Evolutionary conservation across 2,329 filamentous ascomycete genomes (phyloP).

Genomic region (Neofusicoccum laricinum): DNA sequence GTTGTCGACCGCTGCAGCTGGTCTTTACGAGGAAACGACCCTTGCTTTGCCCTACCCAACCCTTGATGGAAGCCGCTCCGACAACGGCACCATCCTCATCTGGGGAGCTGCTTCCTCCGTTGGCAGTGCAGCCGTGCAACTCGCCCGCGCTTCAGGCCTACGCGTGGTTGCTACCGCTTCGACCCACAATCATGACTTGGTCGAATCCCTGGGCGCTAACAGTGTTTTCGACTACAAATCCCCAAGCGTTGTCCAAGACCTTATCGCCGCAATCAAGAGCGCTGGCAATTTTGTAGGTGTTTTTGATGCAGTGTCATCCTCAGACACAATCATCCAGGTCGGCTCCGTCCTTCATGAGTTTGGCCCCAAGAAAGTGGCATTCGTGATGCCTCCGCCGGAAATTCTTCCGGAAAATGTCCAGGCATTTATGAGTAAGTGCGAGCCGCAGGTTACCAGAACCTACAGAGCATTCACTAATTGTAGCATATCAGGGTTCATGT

Average conservation of each 20-base stretch:
- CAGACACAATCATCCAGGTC: background rate
- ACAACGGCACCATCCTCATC: slow-evolving; percentile 32
- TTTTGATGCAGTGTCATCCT: slow-evolving; percentile 32
- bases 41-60: slow-evolving; percentile 39
- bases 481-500: too few relatives aligned
- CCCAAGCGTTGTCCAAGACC: slow-evolving; percentile 30
- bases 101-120: slow-evolving; percentile 37
- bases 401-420: background rate
- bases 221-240: slow-evolving; percentile 34
- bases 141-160: slow-evolving; percentile 34
- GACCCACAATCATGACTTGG: slow-evolving; percentile 31
- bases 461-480: background rate
- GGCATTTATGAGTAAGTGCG: background rate
- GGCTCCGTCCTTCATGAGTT: background rate
- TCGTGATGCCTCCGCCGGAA: background rate
- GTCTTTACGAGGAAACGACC: slow-evolving; percentile 39
- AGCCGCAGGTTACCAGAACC: too few relatives aligned
- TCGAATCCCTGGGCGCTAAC: slow-evolving; percentile 27
- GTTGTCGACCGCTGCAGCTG: slow-evolving; percentile 42
- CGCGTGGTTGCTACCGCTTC: slow-evolving; percentile 32
- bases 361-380: background rate
- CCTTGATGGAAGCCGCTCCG: slow-evolving; percentile 20
- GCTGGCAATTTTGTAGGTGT: slow-evolving; percentile 36
- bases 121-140: slow-evolving; percentile 31
- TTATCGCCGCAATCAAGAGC: slow-evolving; percentile 33